These are phyloP conservation scores for Capsella rubella DNA, from an alignment of 441 rosid species.

Conservation along the genomic window DNA sequence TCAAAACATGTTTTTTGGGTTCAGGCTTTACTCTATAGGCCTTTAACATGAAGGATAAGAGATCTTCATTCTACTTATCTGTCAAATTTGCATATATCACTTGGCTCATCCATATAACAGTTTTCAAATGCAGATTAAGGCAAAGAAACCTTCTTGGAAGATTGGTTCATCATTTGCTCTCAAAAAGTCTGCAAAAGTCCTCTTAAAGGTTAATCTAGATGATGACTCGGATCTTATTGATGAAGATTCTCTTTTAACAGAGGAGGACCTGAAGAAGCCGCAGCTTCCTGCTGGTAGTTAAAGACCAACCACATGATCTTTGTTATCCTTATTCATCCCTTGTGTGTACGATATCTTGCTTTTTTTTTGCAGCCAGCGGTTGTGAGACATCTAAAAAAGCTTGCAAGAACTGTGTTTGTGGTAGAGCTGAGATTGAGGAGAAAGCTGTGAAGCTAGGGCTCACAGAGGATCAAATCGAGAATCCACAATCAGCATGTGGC, in stretches of 20 bases:
- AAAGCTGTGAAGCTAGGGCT: constrained; percentile 75
- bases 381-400: constrained; percentile 94
- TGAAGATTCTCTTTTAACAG: constrained; percentile 89
- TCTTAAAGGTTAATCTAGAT: constrained; percentile 56
- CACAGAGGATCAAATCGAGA: constrained; percentile 74
- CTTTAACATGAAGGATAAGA: no score
- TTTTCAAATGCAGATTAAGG: no score
- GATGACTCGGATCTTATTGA: constrained; percentile 87
- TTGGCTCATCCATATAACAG: no score
- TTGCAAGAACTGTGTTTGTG: constrained; percentile 94
- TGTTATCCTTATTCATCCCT: constrained; percentile 9
- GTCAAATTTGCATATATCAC: no score
- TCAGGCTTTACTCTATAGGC: no score
- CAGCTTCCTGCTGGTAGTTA: constrained; percentile 66
- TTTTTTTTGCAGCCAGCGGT: constrained; percentile 60
- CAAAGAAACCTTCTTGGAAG: no score
- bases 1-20: no score
- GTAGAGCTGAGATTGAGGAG: constrained; percentile 94
- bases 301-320: constrained; percentile 17
- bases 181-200: no score
- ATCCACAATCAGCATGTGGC: constrained; percentile 97
- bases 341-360: not conserved
- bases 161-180: no score
- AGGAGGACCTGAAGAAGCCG: constrained; percentile 90
- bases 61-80: no score